Conservation (phyloP, 2,329 filamentous ascomycete species). For the Verticillium alfalfae region DNA sequence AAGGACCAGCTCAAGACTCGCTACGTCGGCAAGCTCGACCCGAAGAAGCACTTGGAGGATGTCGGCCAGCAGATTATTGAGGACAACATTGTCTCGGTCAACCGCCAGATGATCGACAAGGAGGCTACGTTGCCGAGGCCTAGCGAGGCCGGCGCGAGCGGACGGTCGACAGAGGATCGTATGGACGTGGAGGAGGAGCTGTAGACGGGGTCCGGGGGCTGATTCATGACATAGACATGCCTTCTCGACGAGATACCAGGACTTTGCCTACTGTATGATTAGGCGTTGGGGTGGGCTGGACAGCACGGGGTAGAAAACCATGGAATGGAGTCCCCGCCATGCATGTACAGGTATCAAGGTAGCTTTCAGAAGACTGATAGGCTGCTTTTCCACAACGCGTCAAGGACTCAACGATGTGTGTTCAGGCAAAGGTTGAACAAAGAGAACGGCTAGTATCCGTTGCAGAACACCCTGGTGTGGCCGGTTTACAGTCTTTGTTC, state of each 20-base stretch:
- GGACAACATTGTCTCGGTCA: conserved; percentile 99
- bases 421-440: background rate
- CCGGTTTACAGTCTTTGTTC: background rate
- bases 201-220: conserved; percentile 13
- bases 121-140: conserved; percentile 87
- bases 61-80: conserved; percentile 96
- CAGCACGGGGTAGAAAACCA: conserved; percentile 12
- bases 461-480: background rate
- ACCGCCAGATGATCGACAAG: conserved; percentile 98
- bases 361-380: background rate
- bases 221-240: conserved; percentile 4
- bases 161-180: conserved; percentile 46
- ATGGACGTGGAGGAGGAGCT: conserved; percentile 67
- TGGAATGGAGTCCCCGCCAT: conserved; percentile 9
- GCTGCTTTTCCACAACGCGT: background rate
- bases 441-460: background rate
- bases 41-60: conserved; percentile 98
- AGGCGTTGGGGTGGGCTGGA: conserved; percentile 11
- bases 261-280: conserved; percentile 16
- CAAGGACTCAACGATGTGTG: background rate
- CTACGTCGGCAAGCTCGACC: conserved; percentile 98
- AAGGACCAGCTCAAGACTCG: conserved; percentile 98
- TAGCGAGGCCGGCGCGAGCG: conserved; percentile 43
- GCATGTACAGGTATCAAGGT: conserved; percentile 1
- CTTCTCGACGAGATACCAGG: conserved; percentile 13